Conservation (phyloP, 2,329 filamentous ascomycete genomes). For the Seiridium unicorne region DNA sequence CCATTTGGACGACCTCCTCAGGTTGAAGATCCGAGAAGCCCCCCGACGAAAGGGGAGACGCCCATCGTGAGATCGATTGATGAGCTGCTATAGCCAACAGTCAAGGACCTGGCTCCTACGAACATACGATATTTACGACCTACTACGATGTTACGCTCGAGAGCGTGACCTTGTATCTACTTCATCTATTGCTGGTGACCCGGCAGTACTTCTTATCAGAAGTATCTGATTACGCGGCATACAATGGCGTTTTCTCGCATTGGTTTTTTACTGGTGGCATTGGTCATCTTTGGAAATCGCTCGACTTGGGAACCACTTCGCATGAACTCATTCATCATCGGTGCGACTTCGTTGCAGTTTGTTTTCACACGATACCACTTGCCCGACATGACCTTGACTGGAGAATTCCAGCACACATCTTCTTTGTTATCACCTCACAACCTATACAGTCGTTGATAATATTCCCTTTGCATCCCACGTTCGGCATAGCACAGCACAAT, state of each 20-base stretch:
- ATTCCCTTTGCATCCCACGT: constrained; percentile 15
- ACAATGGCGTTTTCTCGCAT: neutral
- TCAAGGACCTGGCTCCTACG: neutral
- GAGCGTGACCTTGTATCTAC: neutral
- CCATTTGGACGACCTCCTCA: constrained; percentile 51
- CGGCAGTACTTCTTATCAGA: neutral
- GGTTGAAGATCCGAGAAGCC: constrained; percentile 68
- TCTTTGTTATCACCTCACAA: neutral
- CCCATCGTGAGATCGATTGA: constrained; percentile 78
- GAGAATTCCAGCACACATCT: neutral
- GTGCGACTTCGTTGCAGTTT: neutral
- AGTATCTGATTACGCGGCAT: neutral
- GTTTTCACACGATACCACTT: constrained; percentile 9
- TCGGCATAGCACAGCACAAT: constrained; percentile 19
- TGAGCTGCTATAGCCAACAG: constrained; percentile 61
- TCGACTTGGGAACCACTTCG: neutral
- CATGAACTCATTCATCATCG: neutral
- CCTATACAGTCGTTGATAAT: constrained; percentile 4
- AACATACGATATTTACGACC: neutral
- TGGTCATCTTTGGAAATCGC: neutral
- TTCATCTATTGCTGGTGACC: neutral
- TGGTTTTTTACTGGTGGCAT: neutral
- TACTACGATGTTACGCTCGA: constrained; percentile 8
- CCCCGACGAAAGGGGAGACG: constrained; percentile 70
- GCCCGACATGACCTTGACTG: neutral